These are phyloP conservation scores for Suaeda aralocaspica DNA, from an alignment of 148 eudicot genomes.

Conservation along the genomic window DNA sequence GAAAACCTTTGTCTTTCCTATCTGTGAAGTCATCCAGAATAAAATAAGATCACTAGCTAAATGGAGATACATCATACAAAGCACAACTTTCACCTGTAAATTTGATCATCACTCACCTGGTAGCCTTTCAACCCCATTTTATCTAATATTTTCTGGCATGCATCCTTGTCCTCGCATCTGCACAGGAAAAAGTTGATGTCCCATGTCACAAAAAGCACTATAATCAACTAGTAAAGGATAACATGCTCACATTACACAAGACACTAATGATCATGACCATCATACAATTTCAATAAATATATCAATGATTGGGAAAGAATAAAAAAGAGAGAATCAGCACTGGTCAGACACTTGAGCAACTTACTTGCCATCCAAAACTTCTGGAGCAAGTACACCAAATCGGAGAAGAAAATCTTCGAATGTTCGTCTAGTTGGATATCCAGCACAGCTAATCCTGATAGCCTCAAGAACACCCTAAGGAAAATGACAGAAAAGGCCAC, in stretches of 20 bases:
- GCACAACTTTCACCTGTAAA: neutral
- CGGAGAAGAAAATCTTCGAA: slow-evolving; percentile 90
- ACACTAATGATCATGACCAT: neutral
- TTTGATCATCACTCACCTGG: slow-evolving; percentile 53
- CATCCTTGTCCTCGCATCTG: slow-evolving; percentile 81
- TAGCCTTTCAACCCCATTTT: slow-evolving; percentile 92
- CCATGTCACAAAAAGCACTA: slow-evolving; percentile 1
- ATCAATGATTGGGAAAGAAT: neutral
- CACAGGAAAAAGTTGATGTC: slow-evolving; percentile 13
- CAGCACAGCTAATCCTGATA: slow-evolving; percentile 98
- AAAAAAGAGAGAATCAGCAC: slow-evolving; percentile 5
- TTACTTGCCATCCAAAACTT: slow-evolving; percentile 83
- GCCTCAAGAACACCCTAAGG: slow-evolving; percentile 99
- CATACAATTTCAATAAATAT: neutral
- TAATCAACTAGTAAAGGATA: slow-evolving; percentile 6
- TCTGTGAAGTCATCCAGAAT: slow-evolving; percentile 45
- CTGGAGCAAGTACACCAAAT: slow-evolving; percentile 98
- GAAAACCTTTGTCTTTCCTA: slow-evolving; percentile 95
- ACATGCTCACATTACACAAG: neutral
- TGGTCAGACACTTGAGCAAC: slow-evolving; percentile 17
- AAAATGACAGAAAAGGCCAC: slow-evolving; percentile 18
- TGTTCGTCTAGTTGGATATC: slow-evolving; percentile 96
- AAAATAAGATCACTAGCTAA: neutral
- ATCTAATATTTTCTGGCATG: slow-evolving; percentile 83
- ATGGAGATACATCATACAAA: neutral